These are phyloP conservation scores for Aphanomyces euteiches DNA, from an alignment of 352 stramenopile species.

Conservation along the genomic window DNA sequence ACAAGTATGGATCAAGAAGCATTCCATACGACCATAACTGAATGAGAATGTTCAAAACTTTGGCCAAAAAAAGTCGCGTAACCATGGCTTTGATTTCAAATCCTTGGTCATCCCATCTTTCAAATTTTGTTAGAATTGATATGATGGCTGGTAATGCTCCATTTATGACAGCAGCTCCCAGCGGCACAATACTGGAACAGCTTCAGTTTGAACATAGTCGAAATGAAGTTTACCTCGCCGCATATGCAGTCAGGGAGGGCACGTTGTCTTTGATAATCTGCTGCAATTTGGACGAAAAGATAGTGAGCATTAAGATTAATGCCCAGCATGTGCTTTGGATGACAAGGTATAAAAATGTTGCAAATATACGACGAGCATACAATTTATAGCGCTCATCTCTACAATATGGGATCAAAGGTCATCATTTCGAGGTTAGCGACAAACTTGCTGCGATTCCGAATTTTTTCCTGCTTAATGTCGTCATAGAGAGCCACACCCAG, in stretches of 20 bases:
- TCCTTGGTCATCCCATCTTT: slow-evolving; percentile 73
- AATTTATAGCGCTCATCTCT: slow-evolving; percentile 57
- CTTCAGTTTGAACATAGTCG: not conserved
- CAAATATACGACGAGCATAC: slow-evolving; percentile 44
- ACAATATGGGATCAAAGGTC: not conserved
- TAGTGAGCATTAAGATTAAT: slow-evolving; percentile 69
- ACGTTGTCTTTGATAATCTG: slow-evolving; percentile 42
- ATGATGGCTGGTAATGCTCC: slow-evolving; percentile 60
- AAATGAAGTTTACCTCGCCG: slow-evolving; percentile 35
- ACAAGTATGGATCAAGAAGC: slow-evolving; percentile 61
- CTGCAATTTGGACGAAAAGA: slow-evolving; percentile 59
- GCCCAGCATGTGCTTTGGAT: slow-evolving; percentile 67
- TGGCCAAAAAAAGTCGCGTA: slow-evolving; percentile 73
- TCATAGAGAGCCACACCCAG: slow-evolving; percentile 55
- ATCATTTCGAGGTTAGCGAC: not conserved
- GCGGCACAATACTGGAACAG: slow-evolving; percentile 49
- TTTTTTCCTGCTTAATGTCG: slow-evolving; percentile 48
- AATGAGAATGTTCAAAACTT: slow-evolving; percentile 78
- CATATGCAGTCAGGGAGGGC: slow-evolving; percentile 49
- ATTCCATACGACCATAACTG: slow-evolving; percentile 71
- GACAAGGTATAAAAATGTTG: slow-evolving; percentile 56
- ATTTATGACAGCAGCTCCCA: slow-evolving; percentile 73
- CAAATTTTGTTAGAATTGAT: slow-evolving; percentile 55
- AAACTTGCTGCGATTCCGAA: slow-evolving; percentile 51
- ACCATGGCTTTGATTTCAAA: slow-evolving; percentile 83